Conservation (phyloP, 805 yeast genomes). For the Saccharomycopsis guyanensis region DNA sequence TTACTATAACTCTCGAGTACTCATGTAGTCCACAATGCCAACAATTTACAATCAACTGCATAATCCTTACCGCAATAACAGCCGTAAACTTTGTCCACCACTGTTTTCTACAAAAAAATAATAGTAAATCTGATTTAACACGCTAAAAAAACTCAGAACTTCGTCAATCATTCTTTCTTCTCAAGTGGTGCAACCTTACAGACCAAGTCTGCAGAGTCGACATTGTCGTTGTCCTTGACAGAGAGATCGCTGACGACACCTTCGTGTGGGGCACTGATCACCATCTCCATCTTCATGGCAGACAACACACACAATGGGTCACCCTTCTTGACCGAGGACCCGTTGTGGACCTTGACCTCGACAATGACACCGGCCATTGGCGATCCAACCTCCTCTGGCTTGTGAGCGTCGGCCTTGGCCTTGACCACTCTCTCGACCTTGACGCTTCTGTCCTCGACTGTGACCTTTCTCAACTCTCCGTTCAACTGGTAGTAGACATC, state of each 20-base stretch:
- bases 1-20: no score
- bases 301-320: constrained; percentile 88
- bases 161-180: no score
- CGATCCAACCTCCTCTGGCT: constrained; percentile 91
- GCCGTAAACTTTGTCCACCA: no score
- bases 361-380: constrained; percentile 99
- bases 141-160: no score
- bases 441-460: constrained; percentile 81
- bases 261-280: constrained; percentile 81
- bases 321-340: constrained; percentile 89
- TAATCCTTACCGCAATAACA: no score
- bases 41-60: no score
- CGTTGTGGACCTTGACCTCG: constrained; percentile 86
- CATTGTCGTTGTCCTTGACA: constrained; percentile 88
- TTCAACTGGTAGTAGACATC: constrained; percentile 97
- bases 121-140: no score
- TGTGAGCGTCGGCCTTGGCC: constrained; percentile 83
- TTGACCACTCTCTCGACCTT: constrained; percentile 79
- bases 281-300: constrained; percentile 99
- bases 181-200: constrained; percentile 40
- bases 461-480: constrained; percentile 96
- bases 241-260: constrained; percentile 75
- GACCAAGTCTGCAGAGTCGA: constrained; percentile 88
- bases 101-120: no score
- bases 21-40: no score